Evolutionary conservation across 2,329 filamentous ascomycete genomes (phyloP), one percentile per base, ranked within the genome.

Genomic region (Cadophora luteo-olivacea): DNA sequence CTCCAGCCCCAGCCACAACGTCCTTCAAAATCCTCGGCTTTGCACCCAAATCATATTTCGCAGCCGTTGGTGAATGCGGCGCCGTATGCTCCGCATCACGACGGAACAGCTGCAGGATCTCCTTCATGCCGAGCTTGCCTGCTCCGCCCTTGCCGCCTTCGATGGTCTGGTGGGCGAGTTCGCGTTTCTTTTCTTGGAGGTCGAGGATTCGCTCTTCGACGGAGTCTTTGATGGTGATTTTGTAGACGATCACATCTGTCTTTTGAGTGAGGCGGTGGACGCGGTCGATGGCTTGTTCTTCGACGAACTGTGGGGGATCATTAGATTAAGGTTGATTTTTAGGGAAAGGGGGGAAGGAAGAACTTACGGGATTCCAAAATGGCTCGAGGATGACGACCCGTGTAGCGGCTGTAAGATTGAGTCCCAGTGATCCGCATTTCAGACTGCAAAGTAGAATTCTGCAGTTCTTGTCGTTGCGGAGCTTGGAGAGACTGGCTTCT

Each of bases 221-320:
- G 0, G 92, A 94, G 73, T 91, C 86, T 72, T 88, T 87, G 70
- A 99, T 90, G 2, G 94, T 97, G 75, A 99, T 88, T 76, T 96
- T 97, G 84, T 97, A 99, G 71, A 99, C 93, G 66, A 95, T 89
- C 41, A 99, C 96, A 77, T 98, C 94, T 51, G 95, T 86, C 1
- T 93, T 97, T 81, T 99, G 96, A 51, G 97, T 98, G 64, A 99
- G 90, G n/a, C 96, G 93, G 79, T 99, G 96, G 32, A 99, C 96
- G 65, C 96, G 93, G 80, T 99, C 96, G 74, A 99, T 99, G 61
- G 96, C 96, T 84, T 99, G 96, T 79, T 99, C 96, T 83, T 99
- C 96, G 41, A 99, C 93, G 77, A 99, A 99, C 87, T 92, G 74
- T 22, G 63, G 45, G 9, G 54, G 49, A 72, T 72, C 72, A 74